A percentile compares a stretch with the other conserved stretches of the same genome.
Evolutionary conservation across 225 moss, liverwort and hornwort genomes (phyloP).

Genomic region (Pleurozium schreberi): DNA sequence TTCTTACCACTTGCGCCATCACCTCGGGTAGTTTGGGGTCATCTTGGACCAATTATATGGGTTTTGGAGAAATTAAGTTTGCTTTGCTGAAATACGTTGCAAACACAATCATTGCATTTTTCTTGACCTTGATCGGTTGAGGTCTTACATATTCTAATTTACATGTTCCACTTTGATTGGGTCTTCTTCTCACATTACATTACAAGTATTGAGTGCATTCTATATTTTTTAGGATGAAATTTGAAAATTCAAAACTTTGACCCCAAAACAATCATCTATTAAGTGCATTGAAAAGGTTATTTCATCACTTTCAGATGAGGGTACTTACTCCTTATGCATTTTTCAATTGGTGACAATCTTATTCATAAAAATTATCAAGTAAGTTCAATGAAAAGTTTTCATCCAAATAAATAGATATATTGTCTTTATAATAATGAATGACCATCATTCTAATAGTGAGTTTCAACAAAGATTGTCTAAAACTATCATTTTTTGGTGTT

Average conservation of each 20-base stretch:
- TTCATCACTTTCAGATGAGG: accelerated
- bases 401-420: too few species aligned
- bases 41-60: too few species aligned
- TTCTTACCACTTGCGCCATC: too few species aligned
- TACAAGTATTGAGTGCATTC: neutral
- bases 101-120: neutral
- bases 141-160: too few species aligned
- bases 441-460: accelerated
- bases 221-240: neutral
- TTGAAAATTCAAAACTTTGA: neutral
- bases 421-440: neutral
- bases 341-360: neutral
- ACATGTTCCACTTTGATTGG: neutral
- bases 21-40: too few species aligned
- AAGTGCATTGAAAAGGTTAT: neutral
- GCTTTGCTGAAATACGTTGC: neutral
- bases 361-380: neutral
- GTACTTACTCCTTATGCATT: neutral
- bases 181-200: neutral
- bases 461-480: neutral
- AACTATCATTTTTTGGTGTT: neutral
- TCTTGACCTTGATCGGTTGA: accelerated
- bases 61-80: too few species aligned
- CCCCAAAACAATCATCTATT: neutral
- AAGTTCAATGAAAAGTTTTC: neutral